These are phyloP conservation scores for Ascochyta pisi DNA, from an alignment of 2,329 filamentous ascomycete species.

Conservation along the genomic window DNA sequence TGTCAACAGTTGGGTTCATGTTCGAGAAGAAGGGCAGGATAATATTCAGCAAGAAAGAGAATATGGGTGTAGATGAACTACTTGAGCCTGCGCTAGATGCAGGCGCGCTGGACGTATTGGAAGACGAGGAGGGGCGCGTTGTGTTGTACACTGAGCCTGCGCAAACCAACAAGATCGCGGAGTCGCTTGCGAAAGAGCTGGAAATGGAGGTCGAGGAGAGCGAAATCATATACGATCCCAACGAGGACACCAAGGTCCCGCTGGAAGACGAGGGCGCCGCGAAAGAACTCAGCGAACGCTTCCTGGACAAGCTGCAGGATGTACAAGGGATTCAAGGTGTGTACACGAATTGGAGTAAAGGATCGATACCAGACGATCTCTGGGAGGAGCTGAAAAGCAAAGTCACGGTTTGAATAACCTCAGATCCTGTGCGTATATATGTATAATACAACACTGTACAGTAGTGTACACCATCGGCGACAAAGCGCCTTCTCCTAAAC, in stretches of 20 bases:
- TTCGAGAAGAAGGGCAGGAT: conserved; percentile 83
- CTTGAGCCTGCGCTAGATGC: conserved; percentile 85
- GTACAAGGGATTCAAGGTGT: conserved; percentile 80
- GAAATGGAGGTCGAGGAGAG: conserved; percentile 73
- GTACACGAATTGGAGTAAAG: conserved; percentile 70
- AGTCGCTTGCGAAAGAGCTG: conserved; percentile 68
- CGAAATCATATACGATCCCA: conserved; percentile 85
- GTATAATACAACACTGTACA: conserved; percentile 40
- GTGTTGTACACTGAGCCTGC: conserved; percentile 74
- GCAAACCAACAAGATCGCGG: conserved; percentile 68
- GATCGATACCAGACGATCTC: conserved; percentile 45
- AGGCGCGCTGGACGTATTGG: conserved; percentile 76
- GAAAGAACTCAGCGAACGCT: conserved; percentile 61
- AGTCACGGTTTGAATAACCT: conserved; percentile 38
- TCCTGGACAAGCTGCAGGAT: conserved; percentile 69
- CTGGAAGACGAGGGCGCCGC: conserved; percentile 65
- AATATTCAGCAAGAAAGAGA: conserved; percentile 68
- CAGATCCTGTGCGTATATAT: conserved; percentile 24
- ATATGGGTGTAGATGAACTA: conserved; percentile 69
- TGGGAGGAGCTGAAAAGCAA: conserved; percentile 51
- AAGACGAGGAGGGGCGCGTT: conserved; percentile 72
- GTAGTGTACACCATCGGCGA: conserved; percentile 24
- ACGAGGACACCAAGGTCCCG: conserved; percentile 75
- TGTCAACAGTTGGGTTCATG: conserved; percentile 79
- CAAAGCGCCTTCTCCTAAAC: conserved; percentile 20